These are phyloP conservation scores for Amaranthus hypochondriacus DNA, from an alignment of 148 eudicot species.

Conservation along the genomic window DNA sequence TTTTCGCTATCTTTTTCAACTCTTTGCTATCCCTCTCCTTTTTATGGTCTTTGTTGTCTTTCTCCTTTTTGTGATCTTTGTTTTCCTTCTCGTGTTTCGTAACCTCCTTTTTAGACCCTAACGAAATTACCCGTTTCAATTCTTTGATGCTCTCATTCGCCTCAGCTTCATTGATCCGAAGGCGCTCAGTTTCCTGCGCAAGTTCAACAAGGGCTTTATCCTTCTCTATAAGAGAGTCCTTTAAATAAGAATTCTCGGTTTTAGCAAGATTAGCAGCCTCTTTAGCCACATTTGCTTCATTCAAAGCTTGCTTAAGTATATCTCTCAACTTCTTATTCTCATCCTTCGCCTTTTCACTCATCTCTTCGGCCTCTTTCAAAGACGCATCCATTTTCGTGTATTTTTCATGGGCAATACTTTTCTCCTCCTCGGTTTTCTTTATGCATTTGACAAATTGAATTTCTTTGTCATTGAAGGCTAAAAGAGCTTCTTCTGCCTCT, in stretches of 20 bases:
- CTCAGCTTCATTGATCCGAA: constrained; percentile 53
- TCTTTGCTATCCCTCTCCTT: constrained; percentile 15
- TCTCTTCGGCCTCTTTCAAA: constrained; percentile 30
- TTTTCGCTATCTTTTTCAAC: constrained; percentile 26
- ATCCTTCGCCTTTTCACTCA: constrained; percentile 39
- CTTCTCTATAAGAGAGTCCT: constrained; percentile 52
- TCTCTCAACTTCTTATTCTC: constrained; percentile 69
- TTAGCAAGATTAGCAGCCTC: constrained; percentile 75
- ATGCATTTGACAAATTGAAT: constrained; percentile 70
- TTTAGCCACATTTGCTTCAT: constrained; percentile 77
- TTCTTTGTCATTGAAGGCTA: constrained; percentile 77
- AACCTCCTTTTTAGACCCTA: constrained; percentile 29
- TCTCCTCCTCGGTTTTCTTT: constrained; percentile 68
- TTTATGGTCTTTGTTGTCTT: too few species aligned
- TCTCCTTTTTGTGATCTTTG: too few species aligned
- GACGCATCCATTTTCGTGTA: constrained; percentile 29
- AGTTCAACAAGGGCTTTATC: constrained; percentile 55
- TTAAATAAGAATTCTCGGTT: constrained; percentile 55
- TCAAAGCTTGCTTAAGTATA: constrained; percentile 70
- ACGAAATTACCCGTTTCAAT: constrained; percentile 39
- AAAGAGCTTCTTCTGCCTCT: constrained; percentile 69
- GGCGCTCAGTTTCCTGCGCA: constrained; percentile 62
- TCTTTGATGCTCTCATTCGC: constrained; percentile 57
- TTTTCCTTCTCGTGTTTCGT: constrained; percentile 30
- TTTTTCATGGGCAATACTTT: constrained; percentile 30